phyloP scores from a whole-genome alignment of 345 rosid species.

The Syzygium aqueum region DNA sequence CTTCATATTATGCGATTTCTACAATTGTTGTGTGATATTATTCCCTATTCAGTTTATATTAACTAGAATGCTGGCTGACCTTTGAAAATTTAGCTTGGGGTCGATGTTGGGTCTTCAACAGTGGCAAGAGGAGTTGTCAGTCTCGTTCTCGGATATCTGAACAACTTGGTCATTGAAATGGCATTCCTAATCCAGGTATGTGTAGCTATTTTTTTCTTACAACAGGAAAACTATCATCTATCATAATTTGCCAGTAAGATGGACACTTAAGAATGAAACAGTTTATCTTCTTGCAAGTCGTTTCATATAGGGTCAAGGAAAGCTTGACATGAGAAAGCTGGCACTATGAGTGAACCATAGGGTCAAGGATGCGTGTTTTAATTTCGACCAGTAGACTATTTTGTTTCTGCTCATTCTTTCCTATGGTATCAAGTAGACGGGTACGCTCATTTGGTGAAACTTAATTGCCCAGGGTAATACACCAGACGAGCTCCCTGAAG shows the following conservation, averaged over 20 bases:
- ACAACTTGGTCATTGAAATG: slow-evolving; percentile 80
- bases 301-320: neutral
- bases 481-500: slow-evolving; percentile 84
- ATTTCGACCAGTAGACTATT: neutral
- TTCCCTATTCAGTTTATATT: neutral
- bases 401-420: neutral
- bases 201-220: neutral
- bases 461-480: slow-evolving; percentile 55
- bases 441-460: neutral
- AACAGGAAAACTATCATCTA: neutral
- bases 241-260: neutral
- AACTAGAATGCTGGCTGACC: neutral
- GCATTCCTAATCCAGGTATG: slow-evolving; percentile 86
- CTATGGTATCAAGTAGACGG: neutral
- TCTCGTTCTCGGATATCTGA: slow-evolving; percentile 79
- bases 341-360: neutral
- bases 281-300: neutral
- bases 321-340: neutral
- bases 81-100: slow-evolving; percentile 38
- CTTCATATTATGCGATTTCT: neutral
- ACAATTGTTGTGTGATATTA: neutral
- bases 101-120: slow-evolving; percentile 89
- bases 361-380: neutral
- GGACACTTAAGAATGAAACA: neutral
- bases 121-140: slow-evolving; percentile 80